A percentile compares a stretch with the other conserved stretches of the same genome.
These are phyloP conservation scores for Aspergillus ellipticus DNA, from an alignment of 495 filamentous ascomycete genomes.

Conservation along the genomic window DNA sequence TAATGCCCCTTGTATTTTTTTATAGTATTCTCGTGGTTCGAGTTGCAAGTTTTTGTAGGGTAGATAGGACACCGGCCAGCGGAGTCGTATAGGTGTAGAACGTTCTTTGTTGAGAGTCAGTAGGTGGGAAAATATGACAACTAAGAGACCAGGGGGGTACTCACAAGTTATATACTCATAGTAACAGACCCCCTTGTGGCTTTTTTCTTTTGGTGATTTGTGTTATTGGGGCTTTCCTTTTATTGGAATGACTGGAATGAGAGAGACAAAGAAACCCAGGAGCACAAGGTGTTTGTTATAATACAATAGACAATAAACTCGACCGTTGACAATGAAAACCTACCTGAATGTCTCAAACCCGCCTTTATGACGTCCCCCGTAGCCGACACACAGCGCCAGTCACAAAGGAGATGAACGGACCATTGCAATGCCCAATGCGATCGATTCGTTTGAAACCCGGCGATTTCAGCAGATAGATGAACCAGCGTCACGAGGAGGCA, in stretches of 20 bases:
- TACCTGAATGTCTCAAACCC: background rate
- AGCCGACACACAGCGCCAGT: background rate
- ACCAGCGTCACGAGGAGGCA: constrained; percentile 10
- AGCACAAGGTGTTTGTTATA: background rate
- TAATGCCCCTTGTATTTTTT: background rate
- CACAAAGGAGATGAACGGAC: constrained; percentile 2
- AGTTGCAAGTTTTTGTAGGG: background rate
- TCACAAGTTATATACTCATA: background rate
- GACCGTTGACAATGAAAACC: background rate
- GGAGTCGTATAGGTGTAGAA: constrained; percentile 3
- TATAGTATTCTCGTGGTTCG: background rate
- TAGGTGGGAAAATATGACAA: background rate
- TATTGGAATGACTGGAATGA: background rate
- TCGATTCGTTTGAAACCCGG: constrained; percentile 11
- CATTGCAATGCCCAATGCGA: constrained; percentile 2
- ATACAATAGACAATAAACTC: background rate
- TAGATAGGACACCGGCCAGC: constrained; percentile 16
- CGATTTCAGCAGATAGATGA: background rate
- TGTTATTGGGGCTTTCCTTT: background rate
- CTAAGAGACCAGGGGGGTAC: background rate
- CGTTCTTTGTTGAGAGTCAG: background rate
- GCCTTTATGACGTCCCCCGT: background rate
- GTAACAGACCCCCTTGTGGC: background rate
- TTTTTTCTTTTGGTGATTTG: background rate
- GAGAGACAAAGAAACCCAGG: background rate